These are phyloP conservation scores for Rhizopogon roseolus DNA, from an alignment of 768 basidiomycete species.

Conservation along the genomic window DNA sequence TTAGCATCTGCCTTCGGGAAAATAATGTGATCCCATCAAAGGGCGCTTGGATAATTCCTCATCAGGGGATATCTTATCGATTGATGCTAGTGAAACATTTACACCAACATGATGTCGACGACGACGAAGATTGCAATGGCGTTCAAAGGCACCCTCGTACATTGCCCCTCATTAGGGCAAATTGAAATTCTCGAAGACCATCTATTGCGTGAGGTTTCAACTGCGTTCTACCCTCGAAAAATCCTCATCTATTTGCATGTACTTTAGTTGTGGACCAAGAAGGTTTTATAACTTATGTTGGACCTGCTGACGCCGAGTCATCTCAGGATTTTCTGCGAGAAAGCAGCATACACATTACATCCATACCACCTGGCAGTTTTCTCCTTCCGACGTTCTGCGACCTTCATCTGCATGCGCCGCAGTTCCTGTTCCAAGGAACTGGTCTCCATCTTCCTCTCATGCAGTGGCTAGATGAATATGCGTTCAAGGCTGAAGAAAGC, in stretches of 20 bases:
- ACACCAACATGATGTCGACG: not conserved
- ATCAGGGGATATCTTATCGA: not conserved
- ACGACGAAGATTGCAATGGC: conserved; percentile 11
- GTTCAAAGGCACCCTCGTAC: conserved; percentile 52
- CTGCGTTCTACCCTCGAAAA: not conserved
- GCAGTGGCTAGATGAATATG: conserved; percentile 80
- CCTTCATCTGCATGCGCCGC: conserved; percentile 84
- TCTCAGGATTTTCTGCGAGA: conserved; percentile 31
- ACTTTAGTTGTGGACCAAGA: conserved; percentile 25
- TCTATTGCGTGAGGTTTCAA: conserved; percentile 40
- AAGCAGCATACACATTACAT: conserved; percentile 13
- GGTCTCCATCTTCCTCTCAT: conserved; percentile 82
- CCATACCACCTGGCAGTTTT: conserved; percentile 53
- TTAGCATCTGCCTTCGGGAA: too few species aligned
- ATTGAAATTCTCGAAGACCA: conserved; percentile 54
- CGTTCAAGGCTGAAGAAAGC: conserved; percentile 75
- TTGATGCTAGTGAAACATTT: not conserved
- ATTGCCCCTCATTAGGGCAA: conserved; percentile 47
- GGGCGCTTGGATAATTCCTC: not conserved
- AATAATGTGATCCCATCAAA: too few species aligned
- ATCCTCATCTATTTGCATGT: not conserved
- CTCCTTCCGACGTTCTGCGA: conserved; percentile 79
- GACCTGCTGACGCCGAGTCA: conserved; percentile 27
- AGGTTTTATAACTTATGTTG: conserved; percentile 52
- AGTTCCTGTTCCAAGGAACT: conserved; percentile 84